Base-by-base conservation (phyloP, 371 early-diverging fungal genomes). In the Mortierella sp. region DNA sequence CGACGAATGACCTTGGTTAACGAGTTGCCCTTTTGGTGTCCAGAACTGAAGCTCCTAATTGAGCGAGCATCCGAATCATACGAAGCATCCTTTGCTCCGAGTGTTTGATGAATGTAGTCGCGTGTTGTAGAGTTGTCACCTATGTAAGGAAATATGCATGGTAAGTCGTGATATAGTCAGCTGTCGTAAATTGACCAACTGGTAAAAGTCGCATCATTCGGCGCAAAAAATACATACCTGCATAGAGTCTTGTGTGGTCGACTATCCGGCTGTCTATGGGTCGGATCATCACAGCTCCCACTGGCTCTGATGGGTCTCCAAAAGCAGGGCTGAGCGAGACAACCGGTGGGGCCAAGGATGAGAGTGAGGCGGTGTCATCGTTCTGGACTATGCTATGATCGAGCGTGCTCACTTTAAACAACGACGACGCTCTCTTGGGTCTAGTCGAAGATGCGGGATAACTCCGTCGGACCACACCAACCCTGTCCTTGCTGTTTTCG, bases 11-110 rank as follows among this genome's bases (percentile, higher is more conserved):
- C 91, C 47, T 88, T 89, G 19, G 91, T 90, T 13, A 93, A 75
- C 3, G 94, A 94, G 77, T 93, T 92, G 16, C 92, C 90, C 57
- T 92, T 92, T 42, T 70, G 91, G 87, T 31, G 90, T 84, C 38
- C 89, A 82, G 85, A 92, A 89, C 70, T 80, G 73, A 88, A 91
- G 10, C 92, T 92, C 80, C 89, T 89, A 52, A 92, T 85, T 7
- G 92, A 92, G 65, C 90, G 89, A 0, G 89, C 82, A 77, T 92
- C 92, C 28, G 92, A 92, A 44, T 90, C 92, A 34, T 88, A 92
- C 21, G 84, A 76, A n/a, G 91, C 63, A 42, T 90, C 89, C 10
- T 73, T 84, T 21, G 90, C 70, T 0, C 90, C 91, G 14, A 88
- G 60, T 28, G 82, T 70, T 13, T 76, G 50, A 16, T 89, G 78